Evolutionary conservation across 2,329 filamentous ascomycete species (phyloP).

Genomic region (Calonectria leucothoes): DNA sequence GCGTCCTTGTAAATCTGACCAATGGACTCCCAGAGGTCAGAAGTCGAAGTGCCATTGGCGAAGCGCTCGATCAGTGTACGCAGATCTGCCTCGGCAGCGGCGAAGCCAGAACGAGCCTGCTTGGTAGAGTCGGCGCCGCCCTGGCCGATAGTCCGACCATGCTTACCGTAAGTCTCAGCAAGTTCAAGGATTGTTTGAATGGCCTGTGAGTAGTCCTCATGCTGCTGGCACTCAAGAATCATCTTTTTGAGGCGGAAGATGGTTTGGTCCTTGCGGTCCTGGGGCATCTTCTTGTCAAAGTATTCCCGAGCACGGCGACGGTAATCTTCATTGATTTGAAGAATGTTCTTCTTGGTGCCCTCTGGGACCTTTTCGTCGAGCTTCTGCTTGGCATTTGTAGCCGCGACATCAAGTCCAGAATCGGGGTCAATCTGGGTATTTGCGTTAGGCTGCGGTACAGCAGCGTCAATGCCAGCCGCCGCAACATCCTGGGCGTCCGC

Average conservation of each 20-base stretch:
- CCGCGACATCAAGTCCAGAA: slow-evolving; percentile 47
- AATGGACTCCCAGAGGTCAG: slow-evolving; percentile 87
- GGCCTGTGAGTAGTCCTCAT: slow-evolving; percentile 93
- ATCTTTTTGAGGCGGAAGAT: slow-evolving; percentile 97
- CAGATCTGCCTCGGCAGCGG: slow-evolving; percentile 79
- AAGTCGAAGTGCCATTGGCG: slow-evolving; percentile 90
- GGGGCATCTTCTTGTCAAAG: slow-evolving; percentile 85
- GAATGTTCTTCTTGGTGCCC: slow-evolving; percentile 66
- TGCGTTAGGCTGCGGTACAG: slow-evolving; percentile 62
- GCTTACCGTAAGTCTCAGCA: slow-evolving; percentile 85
- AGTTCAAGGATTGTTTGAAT: slow-evolving; percentile 87
- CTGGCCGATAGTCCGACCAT: slow-evolving; percentile 73
- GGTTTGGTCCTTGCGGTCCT: slow-evolving; percentile 92
- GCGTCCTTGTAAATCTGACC: slow-evolving; percentile 88
- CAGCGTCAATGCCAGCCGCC: slow-evolving; percentile 67
- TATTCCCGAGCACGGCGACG: slow-evolving; percentile 74
- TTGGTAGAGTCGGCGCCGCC: slow-evolving; percentile 77
- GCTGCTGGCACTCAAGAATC: slow-evolving; percentile 95
- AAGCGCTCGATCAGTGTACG: slow-evolving; percentile 93
- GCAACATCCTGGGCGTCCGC: slow-evolving; percentile 72
- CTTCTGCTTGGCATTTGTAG: slow-evolving; percentile 65
- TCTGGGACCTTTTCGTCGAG: slow-evolving; percentile 73
- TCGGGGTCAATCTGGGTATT: slow-evolving; percentile 61
- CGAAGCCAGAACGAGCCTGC: slow-evolving; percentile 76
- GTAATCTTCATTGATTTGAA: slow-evolving; percentile 57